phyloP scores from a whole-genome alignment of 1,284 basidiomycete species.

The Ceratobasidium sp. region DNA sequence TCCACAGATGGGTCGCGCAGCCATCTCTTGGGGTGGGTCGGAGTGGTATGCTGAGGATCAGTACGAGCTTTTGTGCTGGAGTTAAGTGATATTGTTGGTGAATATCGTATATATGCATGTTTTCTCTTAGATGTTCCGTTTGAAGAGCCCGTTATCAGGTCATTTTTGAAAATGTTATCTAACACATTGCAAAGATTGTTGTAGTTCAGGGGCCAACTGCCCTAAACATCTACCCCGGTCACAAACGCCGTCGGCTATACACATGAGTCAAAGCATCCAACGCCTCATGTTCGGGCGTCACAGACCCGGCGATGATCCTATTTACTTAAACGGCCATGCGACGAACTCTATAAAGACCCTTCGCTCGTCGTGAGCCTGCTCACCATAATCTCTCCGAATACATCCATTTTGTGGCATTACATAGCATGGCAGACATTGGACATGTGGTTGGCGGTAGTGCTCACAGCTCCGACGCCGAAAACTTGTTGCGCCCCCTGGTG shows the following conservation, averaged over 20 bases:
- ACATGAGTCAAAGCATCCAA: background rate
- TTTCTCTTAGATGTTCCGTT: background rate
- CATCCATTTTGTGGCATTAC: background rate
- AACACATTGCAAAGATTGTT: too few species aligned
- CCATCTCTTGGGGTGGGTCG: conserved; percentile 29
- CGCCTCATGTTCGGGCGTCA: background rate
- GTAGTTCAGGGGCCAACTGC: too few species aligned
- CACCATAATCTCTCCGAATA: too few species aligned
- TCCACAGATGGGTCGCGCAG: conserved; percentile 16
- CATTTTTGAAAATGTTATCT: too few species aligned
- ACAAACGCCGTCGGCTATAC: conserved; percentile 4
- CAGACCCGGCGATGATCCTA: background rate
- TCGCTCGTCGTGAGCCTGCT: background rate
- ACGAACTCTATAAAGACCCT: background rate
- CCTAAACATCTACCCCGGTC: background rate
- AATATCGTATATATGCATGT: background rate
- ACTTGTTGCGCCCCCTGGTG: conserved; percentile 22
- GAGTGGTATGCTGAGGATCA: conserved; percentile 32
- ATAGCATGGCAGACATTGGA: conserved; percentile 7
- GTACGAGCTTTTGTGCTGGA: conserved; percentile 37
- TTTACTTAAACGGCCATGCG: background rate
- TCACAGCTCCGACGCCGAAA: background rate
- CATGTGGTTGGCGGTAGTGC: background rate
- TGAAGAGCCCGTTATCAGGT: too few species aligned
- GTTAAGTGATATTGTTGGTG: background rate